Percentiles rank a stretch among this genome's conserved stretches.
phyloP scores from a whole-genome alignment of 257 asterid species.

The Salvia splendens region DNA sequence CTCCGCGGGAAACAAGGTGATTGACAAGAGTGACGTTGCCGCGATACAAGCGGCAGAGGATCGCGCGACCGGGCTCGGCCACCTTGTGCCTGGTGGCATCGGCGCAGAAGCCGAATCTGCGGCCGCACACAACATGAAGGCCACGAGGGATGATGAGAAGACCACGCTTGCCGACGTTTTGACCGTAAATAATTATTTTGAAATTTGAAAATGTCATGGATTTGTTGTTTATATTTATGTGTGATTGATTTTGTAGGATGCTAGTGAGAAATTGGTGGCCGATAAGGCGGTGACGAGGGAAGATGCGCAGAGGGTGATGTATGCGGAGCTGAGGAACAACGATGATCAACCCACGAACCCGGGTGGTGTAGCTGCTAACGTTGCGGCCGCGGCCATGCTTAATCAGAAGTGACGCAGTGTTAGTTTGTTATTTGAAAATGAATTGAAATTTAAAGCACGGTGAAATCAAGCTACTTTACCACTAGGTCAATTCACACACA shows the following conservation, averaged over 20 bases:
- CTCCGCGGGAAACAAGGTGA: slow-evolving; percentile 48
- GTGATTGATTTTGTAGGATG: slow-evolving; percentile 44
- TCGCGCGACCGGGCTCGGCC: slow-evolving; percentile 57
- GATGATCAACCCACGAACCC: slow-evolving; percentile 44
- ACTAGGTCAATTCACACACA: no score
- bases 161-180: slow-evolving; percentile 51
- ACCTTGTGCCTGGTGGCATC: slow-evolving; percentile 49
- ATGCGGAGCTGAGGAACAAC: slow-evolving; percentile 52
- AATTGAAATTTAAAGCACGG: no score
- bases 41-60: slow-evolving; percentile 69
- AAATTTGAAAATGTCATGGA: not conserved
- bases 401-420: slow-evolving; percentile 31
- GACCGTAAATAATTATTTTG: slow-evolving; percentile 23
- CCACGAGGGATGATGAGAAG: slow-evolving; percentile 39
- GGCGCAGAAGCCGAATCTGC: slow-evolving; percentile 59
- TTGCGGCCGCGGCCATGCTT: slow-evolving; percentile 55
- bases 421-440: no score
- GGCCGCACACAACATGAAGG: slow-evolving; percentile 35
- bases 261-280: slow-evolving; percentile 36
- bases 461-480: no score
- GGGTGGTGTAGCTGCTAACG: slow-evolving; percentile 54
- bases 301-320: slow-evolving; percentile 61
- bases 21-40: slow-evolving; percentile 57
- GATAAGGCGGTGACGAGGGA: slow-evolving; percentile 59
- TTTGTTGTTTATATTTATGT: no score